phyloP scores from a whole-genome alignment of 768 basidiomycete species.

The Agaricus subrufescens region DNA sequence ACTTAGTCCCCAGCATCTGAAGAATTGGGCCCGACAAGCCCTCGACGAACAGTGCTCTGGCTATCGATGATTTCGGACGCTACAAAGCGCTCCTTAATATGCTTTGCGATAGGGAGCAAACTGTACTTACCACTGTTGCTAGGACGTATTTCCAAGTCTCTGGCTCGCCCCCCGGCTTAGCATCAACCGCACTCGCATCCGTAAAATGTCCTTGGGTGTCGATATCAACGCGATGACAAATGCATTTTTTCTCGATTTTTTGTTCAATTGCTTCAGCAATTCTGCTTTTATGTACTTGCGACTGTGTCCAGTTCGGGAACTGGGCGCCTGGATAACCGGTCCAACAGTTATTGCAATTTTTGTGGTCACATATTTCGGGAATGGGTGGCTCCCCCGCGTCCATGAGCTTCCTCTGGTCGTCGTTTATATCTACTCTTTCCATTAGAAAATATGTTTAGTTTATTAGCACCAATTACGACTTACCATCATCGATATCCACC shows the following conservation, averaged over 20 bases:
- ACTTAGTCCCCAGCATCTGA: constrained; percentile 59
- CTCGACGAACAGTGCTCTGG: constrained; percentile 49
- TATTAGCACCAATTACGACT: background rate
- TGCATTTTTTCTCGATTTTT: constrained; percentile 13
- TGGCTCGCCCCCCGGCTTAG: constrained; percentile 19
- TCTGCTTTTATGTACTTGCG: constrained; percentile 33
- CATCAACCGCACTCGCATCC: constrained; percentile 25
- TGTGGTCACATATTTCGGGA: constrained; percentile 25
- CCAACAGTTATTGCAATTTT: constrained; percentile 26
- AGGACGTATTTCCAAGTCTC: constrained; percentile 27
- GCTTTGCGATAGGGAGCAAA: background rate
- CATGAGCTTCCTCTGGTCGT: constrained; percentile 22
- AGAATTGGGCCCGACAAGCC: constrained; percentile 44
- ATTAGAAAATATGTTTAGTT: background rate
- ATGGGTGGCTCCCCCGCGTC: constrained; percentile 18
- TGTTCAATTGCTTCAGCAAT: constrained; percentile 20
- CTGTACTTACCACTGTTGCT: constrained; percentile 21
- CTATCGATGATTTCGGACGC: constrained; percentile 20
- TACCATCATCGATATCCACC: constrained; percentile 33
- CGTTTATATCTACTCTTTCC: constrained; percentile 16
- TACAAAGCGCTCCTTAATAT: background rate
- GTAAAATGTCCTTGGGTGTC: constrained; percentile 26
- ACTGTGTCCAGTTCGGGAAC: constrained; percentile 50
- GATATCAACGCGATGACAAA: constrained; percentile 27
- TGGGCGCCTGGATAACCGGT: constrained; percentile 30